phyloP scores from a whole-genome alignment of 768 basidiomycete species.

The Leccinum disarticulatum region DNA sequence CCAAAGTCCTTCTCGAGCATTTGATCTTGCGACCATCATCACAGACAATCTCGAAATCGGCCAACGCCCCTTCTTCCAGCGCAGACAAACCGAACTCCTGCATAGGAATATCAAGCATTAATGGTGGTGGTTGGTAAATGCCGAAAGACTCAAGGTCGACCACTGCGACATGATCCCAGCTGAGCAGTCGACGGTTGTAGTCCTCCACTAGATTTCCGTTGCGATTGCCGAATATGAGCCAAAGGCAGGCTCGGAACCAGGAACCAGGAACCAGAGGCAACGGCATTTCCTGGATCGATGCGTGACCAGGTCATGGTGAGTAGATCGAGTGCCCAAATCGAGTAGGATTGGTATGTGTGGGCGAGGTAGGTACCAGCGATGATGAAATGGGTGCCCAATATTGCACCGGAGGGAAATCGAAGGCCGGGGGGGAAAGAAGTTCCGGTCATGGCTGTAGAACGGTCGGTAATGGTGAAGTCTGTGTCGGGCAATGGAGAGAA shows the following conservation, averaged over 20 bases:
- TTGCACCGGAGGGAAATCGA: conserved; percentile 93
- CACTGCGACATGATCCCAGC: conserved; percentile 90
- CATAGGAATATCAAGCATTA: conserved; percentile 64
- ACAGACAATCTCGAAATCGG: conserved; percentile 92
- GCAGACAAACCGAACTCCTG: conserved; percentile 84
- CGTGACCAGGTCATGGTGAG: conserved; percentile 80
- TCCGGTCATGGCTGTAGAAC: conserved; percentile 79
- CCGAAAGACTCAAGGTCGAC: conserved; percentile 94
- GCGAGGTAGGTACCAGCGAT: conserved; percentile 96
- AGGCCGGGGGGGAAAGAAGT: conserved; percentile 88
- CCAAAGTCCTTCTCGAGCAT: conserved; percentile 82
- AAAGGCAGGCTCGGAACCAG: conserved; percentile 92
- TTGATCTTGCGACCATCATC: conserved; percentile 83
- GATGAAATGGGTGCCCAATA: conserved; percentile 88
- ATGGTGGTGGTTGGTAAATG: conserved; percentile 84
- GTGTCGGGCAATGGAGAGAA: conserved; percentile 77
- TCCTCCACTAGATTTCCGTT: conserved; percentile 88
- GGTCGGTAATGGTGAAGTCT: conserved; percentile 77
- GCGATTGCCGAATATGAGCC: conserved; percentile 91
- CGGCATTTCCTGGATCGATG: conserved; percentile 83
- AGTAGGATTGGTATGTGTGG: conserved; percentile 91
- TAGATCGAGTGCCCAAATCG: conserved; percentile 94
- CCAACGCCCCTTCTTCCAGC: conserved; percentile 75
- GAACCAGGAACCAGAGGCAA: conserved; percentile 86
- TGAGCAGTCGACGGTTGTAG: conserved; percentile 86